These are phyloP conservation scores for Geotrichum phurueaensis DNA, from an alignment of 1,139 yeast genomes.

Conservation along the genomic window DNA sequence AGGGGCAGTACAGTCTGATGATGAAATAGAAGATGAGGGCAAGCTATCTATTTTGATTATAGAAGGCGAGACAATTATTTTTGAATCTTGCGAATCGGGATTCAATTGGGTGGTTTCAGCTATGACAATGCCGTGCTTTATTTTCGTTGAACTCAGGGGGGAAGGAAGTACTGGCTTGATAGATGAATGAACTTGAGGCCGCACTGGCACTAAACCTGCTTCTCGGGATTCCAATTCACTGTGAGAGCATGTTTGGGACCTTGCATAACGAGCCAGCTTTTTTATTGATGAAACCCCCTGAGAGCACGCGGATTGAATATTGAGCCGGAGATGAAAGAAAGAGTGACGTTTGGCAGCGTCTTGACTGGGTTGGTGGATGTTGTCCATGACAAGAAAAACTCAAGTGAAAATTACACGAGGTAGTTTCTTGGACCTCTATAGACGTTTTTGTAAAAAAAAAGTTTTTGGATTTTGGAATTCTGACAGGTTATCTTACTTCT, in stretches of 20 bases:
- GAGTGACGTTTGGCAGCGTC: not conserved
- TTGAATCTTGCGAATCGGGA: not conserved
- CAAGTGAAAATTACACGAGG: not conserved
- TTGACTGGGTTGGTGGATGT: not conserved
- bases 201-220: not conserved
- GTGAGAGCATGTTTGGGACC: not conserved
- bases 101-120: not conserved
- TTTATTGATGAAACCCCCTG: not conserved
- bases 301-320: not conserved
- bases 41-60: no score
- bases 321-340: not conserved
- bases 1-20: not conserved
- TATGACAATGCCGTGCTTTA: not conserved
- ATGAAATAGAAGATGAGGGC: not conserved
- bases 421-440: not conserved
- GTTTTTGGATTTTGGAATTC: not conserved
- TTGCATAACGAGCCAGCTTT: not conserved
- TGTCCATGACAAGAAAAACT: not conserved
- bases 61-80: not conserved
- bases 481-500: no score
- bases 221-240: not conserved
- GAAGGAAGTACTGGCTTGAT: not conserved
- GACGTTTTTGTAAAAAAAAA: no score
- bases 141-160: not conserved
- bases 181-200: not conserved